These are phyloP conservation scores for Polytrichum commune DNA, from an alignment of 225 moss, liverwort and hornwort genomes.

Conservation along the genomic window DNA sequence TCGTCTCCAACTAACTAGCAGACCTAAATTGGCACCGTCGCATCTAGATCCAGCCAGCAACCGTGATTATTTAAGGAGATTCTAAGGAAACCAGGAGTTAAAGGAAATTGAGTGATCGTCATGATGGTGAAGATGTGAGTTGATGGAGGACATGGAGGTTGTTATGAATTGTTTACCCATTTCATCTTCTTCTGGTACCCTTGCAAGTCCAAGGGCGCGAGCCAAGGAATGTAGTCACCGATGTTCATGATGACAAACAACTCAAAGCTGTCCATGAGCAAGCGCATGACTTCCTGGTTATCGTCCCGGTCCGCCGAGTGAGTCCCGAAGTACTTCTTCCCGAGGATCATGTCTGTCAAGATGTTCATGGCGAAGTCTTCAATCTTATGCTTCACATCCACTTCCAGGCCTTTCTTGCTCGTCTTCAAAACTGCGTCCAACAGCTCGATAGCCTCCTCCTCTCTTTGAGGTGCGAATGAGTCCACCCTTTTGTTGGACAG, in stretches of 20 bases:
- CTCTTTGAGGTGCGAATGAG: neutral
- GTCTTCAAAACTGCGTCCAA: constrained; percentile 1
- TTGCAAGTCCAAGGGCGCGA: constrained; percentile 6
- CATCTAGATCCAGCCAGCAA: too few species aligned
- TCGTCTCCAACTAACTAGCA: neutral
- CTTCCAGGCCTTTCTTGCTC: neutral
- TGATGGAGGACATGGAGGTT: too few species aligned
- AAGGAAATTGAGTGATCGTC: too few species aligned
- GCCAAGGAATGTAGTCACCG: constrained; percentile 8
- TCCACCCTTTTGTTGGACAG: constrained; percentile 4
- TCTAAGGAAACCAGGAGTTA: too few species aligned
- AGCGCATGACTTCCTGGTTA: constrained; percentile 6
- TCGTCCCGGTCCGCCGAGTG: constrained; percentile 5
- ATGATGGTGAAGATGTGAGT: too few species aligned
- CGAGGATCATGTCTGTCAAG: constrained; percentile 6
- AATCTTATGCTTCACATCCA: constrained; percentile 2
- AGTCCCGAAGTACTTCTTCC: constrained; percentile 12
- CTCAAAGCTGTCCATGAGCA: constrained; percentile 8
- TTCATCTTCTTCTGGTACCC: constrained; percentile 13
- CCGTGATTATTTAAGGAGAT: too few species aligned
- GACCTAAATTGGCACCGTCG: neutral
- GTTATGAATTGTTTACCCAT: neutral
- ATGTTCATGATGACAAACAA: constrained; percentile 2
- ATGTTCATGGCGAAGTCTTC: constrained; percentile 8
- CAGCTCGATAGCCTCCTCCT: constrained; percentile 3